Evolutionary conservation across 2,329 filamentous ascomycete genomes (phyloP).

Genomic region (Chrysoporthe cubensis): DNA sequence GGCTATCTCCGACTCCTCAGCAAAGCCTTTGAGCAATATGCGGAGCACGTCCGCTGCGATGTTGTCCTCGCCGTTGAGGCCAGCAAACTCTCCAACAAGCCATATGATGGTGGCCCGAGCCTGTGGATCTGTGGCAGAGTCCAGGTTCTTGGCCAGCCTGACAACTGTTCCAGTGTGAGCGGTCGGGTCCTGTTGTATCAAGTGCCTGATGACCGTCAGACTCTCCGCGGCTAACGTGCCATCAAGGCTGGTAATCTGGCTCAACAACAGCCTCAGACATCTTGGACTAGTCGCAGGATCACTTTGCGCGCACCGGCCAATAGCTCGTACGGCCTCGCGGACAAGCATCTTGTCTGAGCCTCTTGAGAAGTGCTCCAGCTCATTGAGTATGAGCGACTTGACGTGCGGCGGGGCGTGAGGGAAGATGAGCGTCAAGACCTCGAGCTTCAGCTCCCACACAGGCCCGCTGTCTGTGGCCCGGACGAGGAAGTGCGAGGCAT

Average conservation of each 20-base stretch:
- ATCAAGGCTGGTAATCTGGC: constrained; percentile 87
- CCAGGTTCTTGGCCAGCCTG: constrained; percentile 86
- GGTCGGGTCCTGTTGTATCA: constrained; percentile 88
- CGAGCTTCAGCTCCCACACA: constrained; percentile 90
- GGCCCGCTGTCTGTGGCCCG: constrained; percentile 76
- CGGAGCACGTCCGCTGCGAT: constrained; percentile 92
- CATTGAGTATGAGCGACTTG: constrained; percentile 86
- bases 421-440: constrained; percentile 88
- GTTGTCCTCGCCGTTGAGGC: constrained; percentile 78
- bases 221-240: constrained; percentile 89
- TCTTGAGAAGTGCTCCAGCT: constrained; percentile 90
- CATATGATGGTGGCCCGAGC: constrained; percentile 95
- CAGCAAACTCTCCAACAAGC: constrained; percentile 94
- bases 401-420: constrained; percentile 75
- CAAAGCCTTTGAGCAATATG: constrained; percentile 84
- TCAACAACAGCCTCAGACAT: constrained; percentile 81
- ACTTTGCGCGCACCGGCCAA: constrained; percentile 88
- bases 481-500: constrained; percentile 88
- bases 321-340: constrained; percentile 86
- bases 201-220: constrained; percentile 89
- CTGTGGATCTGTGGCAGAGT: constrained; percentile 83
- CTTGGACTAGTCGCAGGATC: constrained; percentile 72
- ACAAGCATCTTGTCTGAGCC: constrained; percentile 76
- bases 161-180: constrained; percentile 86
- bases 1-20: constrained; percentile 79